Conservation (phyloP, 2,329 filamentous ascomycete genomes). For the Talaromyces marneffei region DNA sequence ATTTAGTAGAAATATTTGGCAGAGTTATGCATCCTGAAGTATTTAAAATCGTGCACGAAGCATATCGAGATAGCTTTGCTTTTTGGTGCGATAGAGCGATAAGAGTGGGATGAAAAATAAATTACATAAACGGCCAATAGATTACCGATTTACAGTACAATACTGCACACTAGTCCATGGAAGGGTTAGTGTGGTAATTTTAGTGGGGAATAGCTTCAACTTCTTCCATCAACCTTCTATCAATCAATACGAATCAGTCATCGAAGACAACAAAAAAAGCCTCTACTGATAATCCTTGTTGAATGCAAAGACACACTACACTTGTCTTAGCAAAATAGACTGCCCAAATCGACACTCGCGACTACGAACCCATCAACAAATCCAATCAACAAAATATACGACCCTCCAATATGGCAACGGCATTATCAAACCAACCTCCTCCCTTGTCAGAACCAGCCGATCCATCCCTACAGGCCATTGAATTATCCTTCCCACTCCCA, state of each 20-base stretch:
- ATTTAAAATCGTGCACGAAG: not conserved
- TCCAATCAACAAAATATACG: not conserved
- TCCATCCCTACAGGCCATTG: conserved; percentile 39
- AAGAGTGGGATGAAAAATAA: conserved; percentile 3
- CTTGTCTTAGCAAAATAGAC: too few species aligned
- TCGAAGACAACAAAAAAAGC: not conserved
- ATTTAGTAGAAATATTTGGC: not conserved
- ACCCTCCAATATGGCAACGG: conserved; percentile 15
- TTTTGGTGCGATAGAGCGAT: not conserved
- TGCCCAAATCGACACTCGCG: not conserved
- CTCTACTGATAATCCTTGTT: not conserved
- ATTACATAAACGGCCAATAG: not conserved
- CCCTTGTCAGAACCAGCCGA: conserved; percentile 19
- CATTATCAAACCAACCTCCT: conserved; percentile 5
- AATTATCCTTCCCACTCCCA: conserved; percentile 55
- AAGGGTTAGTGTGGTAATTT: not conserved
- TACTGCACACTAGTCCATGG: not conserved
- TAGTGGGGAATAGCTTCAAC: not conserved
- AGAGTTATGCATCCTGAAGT: not conserved
- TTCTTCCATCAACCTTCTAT: not conserved
- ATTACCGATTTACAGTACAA: not conserved
- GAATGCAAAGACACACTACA: not conserved
- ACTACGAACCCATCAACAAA: not conserved
- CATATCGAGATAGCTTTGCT: not conserved
- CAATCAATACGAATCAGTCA: not conserved